phyloP scores from a whole-genome alignment of 805 yeast genomes.

The Millerozyma acaciae region DNA sequence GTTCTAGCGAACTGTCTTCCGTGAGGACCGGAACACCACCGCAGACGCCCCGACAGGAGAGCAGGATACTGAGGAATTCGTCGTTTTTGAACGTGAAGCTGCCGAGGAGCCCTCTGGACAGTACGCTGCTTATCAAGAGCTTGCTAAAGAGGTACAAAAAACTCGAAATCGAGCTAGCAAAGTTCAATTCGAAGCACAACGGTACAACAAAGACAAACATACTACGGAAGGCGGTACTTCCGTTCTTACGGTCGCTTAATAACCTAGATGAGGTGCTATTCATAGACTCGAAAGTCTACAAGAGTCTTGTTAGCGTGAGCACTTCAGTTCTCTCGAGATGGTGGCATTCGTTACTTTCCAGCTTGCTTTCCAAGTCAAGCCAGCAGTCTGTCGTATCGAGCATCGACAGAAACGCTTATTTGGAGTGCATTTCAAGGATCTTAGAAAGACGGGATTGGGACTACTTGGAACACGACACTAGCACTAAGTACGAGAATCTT shows the following conservation, averaged over 20 bases:
- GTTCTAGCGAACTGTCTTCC: background rate
- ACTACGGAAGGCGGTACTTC: slow-evolving; percentile 44
- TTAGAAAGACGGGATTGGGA: slow-evolving; percentile 47
- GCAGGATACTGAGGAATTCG: background rate
- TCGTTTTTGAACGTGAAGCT: background rate
- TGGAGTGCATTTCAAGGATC: slow-evolving; percentile 53
- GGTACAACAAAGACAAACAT: slow-evolving; percentile 43
- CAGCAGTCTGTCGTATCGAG: slow-evolving; percentile 31
- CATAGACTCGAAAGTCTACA: slow-evolving; percentile 20
- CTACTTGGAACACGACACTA: slow-evolving; percentile 20
- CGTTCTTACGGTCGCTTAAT: slow-evolving; percentile 33
- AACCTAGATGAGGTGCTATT: slow-evolving; percentile 19
- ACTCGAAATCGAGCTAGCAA: slow-evolving; percentile 41
- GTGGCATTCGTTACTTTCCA: slow-evolving; percentile 48
- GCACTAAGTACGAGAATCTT: slow-evolving; percentile 24
- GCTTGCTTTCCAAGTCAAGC: slow-evolving; percentile 14
- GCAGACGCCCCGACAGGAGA: background rate
- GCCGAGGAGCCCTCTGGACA: slow-evolving; percentile 5
- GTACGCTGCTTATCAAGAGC: slow-evolving; percentile 15
- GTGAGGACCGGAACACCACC: slow-evolving; percentile 1
- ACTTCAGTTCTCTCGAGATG: slow-evolving; percentile 40
- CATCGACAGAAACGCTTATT: slow-evolving; percentile 48
- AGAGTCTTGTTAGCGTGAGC: slow-evolving; percentile 30
- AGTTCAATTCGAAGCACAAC: slow-evolving; percentile 39
- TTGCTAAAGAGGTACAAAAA: slow-evolving; percentile 31